Evolutionary conservation across 306 rosid species (phyloP), one percentile per base, ranked within the genome.

Genomic region (Crotalaria pallida): DNA sequence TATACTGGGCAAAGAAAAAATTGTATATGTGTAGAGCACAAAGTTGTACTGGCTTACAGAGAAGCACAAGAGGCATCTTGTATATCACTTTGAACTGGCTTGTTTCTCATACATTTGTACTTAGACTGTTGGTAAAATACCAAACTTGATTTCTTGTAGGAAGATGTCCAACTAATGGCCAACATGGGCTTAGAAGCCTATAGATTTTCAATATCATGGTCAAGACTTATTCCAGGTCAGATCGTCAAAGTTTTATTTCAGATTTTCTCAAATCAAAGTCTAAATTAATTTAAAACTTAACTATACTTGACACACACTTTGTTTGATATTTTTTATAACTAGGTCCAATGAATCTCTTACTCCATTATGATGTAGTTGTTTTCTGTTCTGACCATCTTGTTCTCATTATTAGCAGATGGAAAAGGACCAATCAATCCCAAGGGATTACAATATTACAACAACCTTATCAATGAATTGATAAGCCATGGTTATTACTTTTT

Each of bases 381-480:
- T 43, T 7, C 11, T 36, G 33, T 40, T 63, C 21, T 63, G 21
- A 63, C 33, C 51, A 21, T 69, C 40, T 38, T 40, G n/a, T 18
- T 52, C 22, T 7, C 6, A 7, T 18, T 36, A 13, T 27, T 48
- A 3, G 48, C 53, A 85, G 92, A 77, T 72, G 86, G 89, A 40
- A 81, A 61, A 67, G 88, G 89, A 58, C 72, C 79, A 52, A 31
- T 85, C 16, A 88, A 88, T 48, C 83, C 84, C 38, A 77, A 86
- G 72, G 96, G 96, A 34, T 16, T 84, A 44, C 57, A 79, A n/a
- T 83, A 68, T 50, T 85, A 85, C 83, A 85, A 80, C 77, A 85
- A 85, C 71, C 79, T 87, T 36, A 85, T 83, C 75, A 73, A 84
- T 60, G 80, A 84, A 70, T 52, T 85, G 3, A 69, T 73, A 56